Conservation (phyloP, 495 filamentous ascomycete species). For the Penicillium goetzii region DNA sequence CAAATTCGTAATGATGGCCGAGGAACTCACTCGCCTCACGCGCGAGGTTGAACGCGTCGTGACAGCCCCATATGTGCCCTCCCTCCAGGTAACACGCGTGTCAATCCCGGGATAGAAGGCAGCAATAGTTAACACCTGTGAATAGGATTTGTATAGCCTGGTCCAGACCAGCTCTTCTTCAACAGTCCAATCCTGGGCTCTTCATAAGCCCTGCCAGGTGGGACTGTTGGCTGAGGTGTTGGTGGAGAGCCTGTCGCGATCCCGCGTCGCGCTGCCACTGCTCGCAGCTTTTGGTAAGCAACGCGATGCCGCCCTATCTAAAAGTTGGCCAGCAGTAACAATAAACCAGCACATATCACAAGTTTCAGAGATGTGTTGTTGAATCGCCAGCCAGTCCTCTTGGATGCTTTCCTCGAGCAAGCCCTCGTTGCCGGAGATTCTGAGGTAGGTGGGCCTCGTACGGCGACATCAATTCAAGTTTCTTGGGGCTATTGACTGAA, state of each 20-base stretch:
- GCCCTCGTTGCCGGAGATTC: conserved; percentile 32
- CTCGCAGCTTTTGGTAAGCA: conserved; percentile 46
- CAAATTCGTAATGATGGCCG: conserved; percentile 19
- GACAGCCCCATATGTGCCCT: conserved; percentile 46
- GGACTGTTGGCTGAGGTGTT: conserved; percentile 44
- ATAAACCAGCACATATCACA: conserved; percentile 30
- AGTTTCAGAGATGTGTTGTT: conserved; percentile 47
- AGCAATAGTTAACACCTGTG: conserved; percentile 2
- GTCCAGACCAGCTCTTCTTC: conserved; percentile 21
- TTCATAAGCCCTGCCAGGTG: conserved; percentile 52
- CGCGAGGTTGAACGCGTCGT: conserved; percentile 48
- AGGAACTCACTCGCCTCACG: conserved; percentile 22
- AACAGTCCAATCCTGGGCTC: conserved; percentile 43
- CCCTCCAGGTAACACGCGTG: conserved; percentile 39
- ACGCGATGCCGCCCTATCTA: background rate
- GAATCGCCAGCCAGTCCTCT: conserved; percentile 41
- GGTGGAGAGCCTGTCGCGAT: conserved; percentile 50
- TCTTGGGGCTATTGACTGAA: background rate
- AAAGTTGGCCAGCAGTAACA: conserved; percentile 6
- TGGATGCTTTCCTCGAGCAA: conserved; percentile 48
- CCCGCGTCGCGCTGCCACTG: conserved; percentile 43
- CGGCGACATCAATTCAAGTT: background rate
- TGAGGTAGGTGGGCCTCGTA: conserved; percentile 37
- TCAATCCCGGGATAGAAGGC: background rate
- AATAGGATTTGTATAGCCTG: conserved; percentile 46